These are phyloP conservation scores for Pythium monospermum DNA, from an alignment of 352 stramenopile species.

Conservation along the genomic window DNA sequence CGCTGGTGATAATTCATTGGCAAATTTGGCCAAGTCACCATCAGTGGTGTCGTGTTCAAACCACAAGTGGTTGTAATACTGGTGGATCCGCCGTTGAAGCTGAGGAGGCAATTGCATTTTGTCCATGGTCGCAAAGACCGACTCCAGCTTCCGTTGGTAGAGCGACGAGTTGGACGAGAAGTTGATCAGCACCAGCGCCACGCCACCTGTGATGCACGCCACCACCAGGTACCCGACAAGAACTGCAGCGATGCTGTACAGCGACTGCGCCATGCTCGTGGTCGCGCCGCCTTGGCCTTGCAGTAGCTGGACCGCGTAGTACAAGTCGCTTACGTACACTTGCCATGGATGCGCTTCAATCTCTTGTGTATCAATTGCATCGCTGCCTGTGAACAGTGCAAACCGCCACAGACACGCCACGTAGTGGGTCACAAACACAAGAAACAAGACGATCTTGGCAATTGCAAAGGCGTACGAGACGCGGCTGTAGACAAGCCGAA, in stretches of 20 bases:
- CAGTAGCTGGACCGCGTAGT: conserved; percentile 15
- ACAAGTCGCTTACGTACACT: conserved; percentile 16
- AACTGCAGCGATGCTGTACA: conserved; percentile 13
- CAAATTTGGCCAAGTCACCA: conserved; percentile 28
- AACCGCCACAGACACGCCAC: conserved; percentile 29
- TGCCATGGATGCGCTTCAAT: conserved; percentile 8
- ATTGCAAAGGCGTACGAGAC: conserved; percentile 17
- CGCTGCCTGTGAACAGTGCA: conserved; percentile 11
- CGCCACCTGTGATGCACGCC: conserved; percentile 14
- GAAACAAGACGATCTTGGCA: conserved; percentile 16
- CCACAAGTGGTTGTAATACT: conserved; percentile 44
- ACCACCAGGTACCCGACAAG: conserved; percentile 17
- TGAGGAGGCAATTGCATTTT: conserved; percentile 26
- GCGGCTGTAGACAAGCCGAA: conserved; percentile 13
- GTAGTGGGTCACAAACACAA: conserved; percentile 29
- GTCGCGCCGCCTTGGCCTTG: conserved; percentile 10
- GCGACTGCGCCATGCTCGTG: conserved; percentile 1
- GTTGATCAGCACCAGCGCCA: conserved; percentile 17
- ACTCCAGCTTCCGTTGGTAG: conserved; percentile 35
- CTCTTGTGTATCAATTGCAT: not conserved
- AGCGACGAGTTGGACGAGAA: conserved; percentile 17
- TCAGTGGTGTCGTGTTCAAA: conserved; percentile 36
- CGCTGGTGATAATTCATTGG: conserved; percentile 27
- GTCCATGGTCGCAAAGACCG: conserved; percentile 33
- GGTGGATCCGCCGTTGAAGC: conserved; percentile 29